These are phyloP conservation scores for Gaultheria prostrata DNA, from an alignment of 148 eudicot genomes.

Conservation along the genomic window DNA sequence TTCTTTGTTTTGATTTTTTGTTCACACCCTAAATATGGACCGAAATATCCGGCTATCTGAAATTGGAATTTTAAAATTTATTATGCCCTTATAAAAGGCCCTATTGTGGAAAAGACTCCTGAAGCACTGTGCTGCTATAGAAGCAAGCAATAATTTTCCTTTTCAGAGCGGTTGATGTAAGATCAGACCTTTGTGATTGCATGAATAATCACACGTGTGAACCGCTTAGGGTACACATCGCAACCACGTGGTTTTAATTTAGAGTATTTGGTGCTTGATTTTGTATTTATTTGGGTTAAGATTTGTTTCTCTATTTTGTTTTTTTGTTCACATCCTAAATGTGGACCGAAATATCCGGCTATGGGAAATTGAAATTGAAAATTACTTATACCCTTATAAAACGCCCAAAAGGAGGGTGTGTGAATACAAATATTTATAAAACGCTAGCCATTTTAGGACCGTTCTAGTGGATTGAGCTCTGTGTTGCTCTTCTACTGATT, in stretches of 20 bases:
- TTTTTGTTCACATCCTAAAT: background rate
- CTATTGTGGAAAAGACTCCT: background rate
- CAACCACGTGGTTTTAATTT: background rate
- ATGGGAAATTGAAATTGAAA: background rate
- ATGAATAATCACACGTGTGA: background rate
- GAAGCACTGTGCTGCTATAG: no score
- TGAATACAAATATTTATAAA: no score
- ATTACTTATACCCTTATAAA: no score
- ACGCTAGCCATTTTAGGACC: no score
- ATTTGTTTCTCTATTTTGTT: conserved; percentile 8
- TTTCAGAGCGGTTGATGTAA: background rate
- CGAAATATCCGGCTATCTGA: background rate
- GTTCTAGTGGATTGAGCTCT: no score
- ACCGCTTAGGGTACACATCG: no score
- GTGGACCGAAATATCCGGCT: background rate
- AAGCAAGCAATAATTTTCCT: no score
- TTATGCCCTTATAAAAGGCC: background rate
- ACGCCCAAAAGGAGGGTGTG: background rate
- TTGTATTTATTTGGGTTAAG: conserved; percentile 8
- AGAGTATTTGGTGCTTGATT: background rate
- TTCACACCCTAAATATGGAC: background rate
- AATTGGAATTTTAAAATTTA: no score
- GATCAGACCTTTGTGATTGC: background rate
- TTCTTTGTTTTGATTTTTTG: background rate
- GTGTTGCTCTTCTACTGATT: no score